phyloP scores from a whole-genome alignment of 2,329 filamentous ascomycete species.

The Claviceps capensis region DNA sequence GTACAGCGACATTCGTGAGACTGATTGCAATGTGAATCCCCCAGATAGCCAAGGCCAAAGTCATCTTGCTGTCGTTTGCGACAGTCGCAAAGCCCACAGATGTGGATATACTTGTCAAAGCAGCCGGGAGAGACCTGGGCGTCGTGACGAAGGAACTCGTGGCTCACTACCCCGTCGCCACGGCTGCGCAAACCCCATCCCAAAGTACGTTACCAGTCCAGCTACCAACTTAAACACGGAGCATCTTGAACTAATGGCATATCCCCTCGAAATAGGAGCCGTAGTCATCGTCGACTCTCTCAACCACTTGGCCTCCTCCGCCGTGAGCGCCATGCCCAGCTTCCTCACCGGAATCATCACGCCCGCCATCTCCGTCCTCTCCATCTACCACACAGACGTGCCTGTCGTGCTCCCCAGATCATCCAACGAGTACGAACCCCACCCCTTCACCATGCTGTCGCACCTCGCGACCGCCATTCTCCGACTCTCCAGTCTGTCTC shows the following conservation, averaged over 20 bases:
- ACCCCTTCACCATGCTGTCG: slow-evolving; percentile 56
- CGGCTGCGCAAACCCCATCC: slow-evolving; percentile 23
- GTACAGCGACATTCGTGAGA: background rate
- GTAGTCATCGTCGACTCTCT: slow-evolving; percentile 73
- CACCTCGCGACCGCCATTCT: slow-evolving; percentile 87
- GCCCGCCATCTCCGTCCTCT: slow-evolving; percentile 57
- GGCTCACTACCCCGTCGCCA: slow-evolving; percentile 30
- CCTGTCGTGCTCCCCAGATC: slow-evolving; percentile 36
- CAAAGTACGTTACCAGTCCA: slow-evolving; percentile 27
- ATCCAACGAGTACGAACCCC: slow-evolving; percentile 46
- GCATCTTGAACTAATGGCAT: background rate
- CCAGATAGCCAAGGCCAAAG: slow-evolving; percentile 48
- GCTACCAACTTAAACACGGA: background rate
- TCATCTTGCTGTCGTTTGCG: slow-evolving; percentile 67
- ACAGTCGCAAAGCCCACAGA: slow-evolving; percentile 51
- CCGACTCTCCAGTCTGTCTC: slow-evolving; percentile 55
- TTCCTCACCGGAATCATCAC: slow-evolving; percentile 59
- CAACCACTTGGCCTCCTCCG: slow-evolving; percentile 45
- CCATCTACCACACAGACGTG: slow-evolving; percentile 72
- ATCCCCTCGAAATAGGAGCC: slow-evolving; percentile 33
- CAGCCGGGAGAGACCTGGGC: slow-evolving; percentile 42
- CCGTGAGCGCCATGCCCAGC: slow-evolving; percentile 43
- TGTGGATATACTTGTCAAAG: slow-evolving; percentile 54
- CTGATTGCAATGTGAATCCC: background rate
- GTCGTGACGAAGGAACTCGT: slow-evolving; percentile 46